Base-by-base conservation (phyloP, 805 yeast genomes). In the Hanseniaspora meyeri region DNA sequence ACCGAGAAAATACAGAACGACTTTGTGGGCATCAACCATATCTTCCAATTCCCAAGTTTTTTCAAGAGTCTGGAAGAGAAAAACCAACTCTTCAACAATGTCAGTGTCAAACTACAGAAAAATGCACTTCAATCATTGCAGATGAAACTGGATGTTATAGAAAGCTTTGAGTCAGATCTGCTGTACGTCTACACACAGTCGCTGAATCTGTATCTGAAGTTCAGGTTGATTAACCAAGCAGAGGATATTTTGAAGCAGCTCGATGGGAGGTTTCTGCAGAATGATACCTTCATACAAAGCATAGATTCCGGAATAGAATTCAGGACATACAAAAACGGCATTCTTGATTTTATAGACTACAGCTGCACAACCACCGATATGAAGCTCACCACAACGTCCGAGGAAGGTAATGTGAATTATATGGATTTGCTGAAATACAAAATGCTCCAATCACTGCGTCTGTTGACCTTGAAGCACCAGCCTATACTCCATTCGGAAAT, bases 1-100 rank as follows among this genome's bases (percentile, higher is more conserved):
- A 46, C 63, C 11, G 72, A 68, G 36, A 69, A 69, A 56, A 60
- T 68, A 16, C 55, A 58, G 12, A 67, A 68, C 37, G 70, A 69
- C 57, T 69, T 68, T 58, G 68, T 70, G 4, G 59, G 55, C 3
- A 60, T 17, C 5, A 39, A 43, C 3, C 46, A 51, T 29, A 51
- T 51, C 10, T 37, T 51, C 24, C 50, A 43, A 19, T 36, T 51
- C 43, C 55, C 55, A 31, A 51, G 20, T 29, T 43, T 51, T 24
- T 51, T 43, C 34, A 51, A 51, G 37, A 45, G 27, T 37, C 5
- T 45, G 14, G 29, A 51, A 27, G 55, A 43, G 17, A 51, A 51
- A 27, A 45, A 51, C 31, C 19, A 43, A 17, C 29, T 51, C 7
- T 51, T 43, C 11, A 29, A 12, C 17, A 37, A 40, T 8, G 17